phyloP scores from a whole-genome alignment of 441 rosid genomes.

The Pelargonium fulgidum region DNA sequence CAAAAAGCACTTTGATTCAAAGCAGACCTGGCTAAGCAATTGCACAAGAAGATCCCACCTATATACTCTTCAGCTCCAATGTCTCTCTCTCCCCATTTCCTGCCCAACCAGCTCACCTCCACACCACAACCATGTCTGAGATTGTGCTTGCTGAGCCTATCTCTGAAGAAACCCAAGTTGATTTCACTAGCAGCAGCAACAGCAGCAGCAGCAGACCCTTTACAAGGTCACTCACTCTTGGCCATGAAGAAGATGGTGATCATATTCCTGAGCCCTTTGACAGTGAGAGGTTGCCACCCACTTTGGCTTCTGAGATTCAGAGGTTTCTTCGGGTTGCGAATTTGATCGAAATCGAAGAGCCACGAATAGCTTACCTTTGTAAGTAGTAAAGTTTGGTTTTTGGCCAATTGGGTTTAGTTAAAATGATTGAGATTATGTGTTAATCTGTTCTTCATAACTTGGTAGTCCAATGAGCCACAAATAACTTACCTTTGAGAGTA shows the following conservation, averaged over 20 bases:
- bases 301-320: constrained; percentile 64
- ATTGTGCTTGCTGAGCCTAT: constrained; percentile 67
- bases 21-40: constrained; percentile 20
- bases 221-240: constrained; percentile 40
- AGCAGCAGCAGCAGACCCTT: constrained; percentile 16
- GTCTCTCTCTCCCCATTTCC: constrained; percentile 6
- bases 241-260: constrained; percentile 20
- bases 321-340: constrained; percentile 87
- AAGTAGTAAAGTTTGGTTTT: constrained; percentile 15
- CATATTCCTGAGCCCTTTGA: constrained; percentile 60
- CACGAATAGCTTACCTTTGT: constrained; percentile 89
- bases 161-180: constrained; percentile 18
- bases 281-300: constrained; percentile 83
- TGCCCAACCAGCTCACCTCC: not conserved
- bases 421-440: not conserved
- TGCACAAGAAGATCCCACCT: constrained; percentile 11
- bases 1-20: constrained; percentile 14
- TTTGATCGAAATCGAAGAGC: constrained; percentile 52
- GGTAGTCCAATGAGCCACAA: not conserved
- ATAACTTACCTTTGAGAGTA: no score
- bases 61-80: constrained; percentile 14
- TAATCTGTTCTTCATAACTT: not conserved
- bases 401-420: not conserved
- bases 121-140: constrained; percentile 45
- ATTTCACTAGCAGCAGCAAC: constrained; percentile 14